phyloP scores from a whole-genome alignment of 352 stramenopile genomes.

The Achlya hypogyna region DNA sequence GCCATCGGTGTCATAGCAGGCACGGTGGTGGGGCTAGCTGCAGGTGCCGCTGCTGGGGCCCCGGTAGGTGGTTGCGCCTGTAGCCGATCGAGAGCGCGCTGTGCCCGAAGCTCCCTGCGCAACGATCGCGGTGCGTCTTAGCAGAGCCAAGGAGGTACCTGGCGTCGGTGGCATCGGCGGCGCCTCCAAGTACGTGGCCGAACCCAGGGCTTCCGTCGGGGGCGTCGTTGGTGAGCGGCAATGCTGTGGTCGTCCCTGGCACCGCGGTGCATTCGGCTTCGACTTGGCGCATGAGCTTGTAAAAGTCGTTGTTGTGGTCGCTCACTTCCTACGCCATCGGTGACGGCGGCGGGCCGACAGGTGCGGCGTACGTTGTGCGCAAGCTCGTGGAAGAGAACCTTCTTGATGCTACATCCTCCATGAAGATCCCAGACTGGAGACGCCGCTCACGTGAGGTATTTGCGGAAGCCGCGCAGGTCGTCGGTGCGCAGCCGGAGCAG shows the following conservation, averaged over 20 bases:
- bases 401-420: conserved; percentile 69
- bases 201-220: neutral
- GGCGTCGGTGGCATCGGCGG: conserved; percentile 19
- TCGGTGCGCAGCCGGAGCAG: conserved; percentile 90
- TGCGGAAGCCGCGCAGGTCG: conserved; percentile 89
- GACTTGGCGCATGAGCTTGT: conserved; percentile 69
- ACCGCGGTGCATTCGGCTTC: conserved; percentile 44
- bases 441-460: conserved; percentile 51
- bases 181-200: conserved; percentile 33
- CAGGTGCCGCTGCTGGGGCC: conserved; percentile 6
- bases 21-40: too few relatives aligned
- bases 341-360: neutral
- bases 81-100: conserved; percentile 19
- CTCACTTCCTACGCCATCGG: conserved; percentile 18
- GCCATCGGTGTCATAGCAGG: conserved; percentile 19
- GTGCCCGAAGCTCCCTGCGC: conserved; percentile 32
- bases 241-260: neutral
- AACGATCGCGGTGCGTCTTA: conserved; percentile 22
- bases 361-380: conserved; percentile 80
- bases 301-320: conserved; percentile 74
- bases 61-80: conserved; percentile 1
- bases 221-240: neutral
- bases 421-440: neutral
- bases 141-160: neutral
- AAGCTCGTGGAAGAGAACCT: conserved; percentile 92